Conservation (phyloP, 768 basidiomycete species). For the Lentinula guzmanii region DNA sequence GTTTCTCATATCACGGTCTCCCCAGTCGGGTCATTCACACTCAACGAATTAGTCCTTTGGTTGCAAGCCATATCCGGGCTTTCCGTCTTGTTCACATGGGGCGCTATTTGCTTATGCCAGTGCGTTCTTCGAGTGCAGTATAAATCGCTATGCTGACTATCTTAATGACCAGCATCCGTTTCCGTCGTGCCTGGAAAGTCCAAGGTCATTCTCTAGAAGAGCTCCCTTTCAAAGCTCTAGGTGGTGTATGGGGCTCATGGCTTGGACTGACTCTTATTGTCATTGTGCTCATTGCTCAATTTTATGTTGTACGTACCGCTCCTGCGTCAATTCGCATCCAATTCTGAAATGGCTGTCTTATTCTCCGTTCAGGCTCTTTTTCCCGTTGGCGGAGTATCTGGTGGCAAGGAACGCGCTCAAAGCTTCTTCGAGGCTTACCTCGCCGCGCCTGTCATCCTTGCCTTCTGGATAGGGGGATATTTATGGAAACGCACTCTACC, state of each 20-base stretch:
- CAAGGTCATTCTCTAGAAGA: conserved; percentile 41
- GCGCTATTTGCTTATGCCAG: conserved; percentile 42
- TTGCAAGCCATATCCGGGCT: conserved; percentile 40
- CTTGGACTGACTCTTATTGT: conserved; percentile 34
- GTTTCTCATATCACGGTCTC: neutral
- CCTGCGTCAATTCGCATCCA: neutral
- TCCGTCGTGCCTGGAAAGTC: conserved; percentile 35
- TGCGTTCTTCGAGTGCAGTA: conserved; percentile 15
- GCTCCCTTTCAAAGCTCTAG: conserved; percentile 37
- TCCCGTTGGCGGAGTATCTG: conserved; percentile 29
- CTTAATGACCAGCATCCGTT: conserved; percentile 28
- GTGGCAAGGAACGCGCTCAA: conserved; percentile 22
- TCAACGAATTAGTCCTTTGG: conserved; percentile 28
- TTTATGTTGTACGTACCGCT: conserved; percentile 30
- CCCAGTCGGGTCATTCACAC: neutral
- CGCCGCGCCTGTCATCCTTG: conserved; percentile 32
- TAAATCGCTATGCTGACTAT: neutral
- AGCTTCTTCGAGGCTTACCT: conserved; percentile 30
- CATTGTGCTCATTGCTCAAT: conserved; percentile 38
- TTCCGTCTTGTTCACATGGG: conserved; percentile 40
- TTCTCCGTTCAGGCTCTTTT: conserved; percentile 25
- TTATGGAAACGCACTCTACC: conserved; percentile 36
- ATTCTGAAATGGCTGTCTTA: too few species aligned
- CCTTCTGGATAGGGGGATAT: conserved; percentile 31
- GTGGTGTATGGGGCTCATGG: conserved; percentile 40